Evolutionary conservation across 1,284 basidiomycete species (phyloP).

Genomic region (Ustilago trichophora): DNA sequence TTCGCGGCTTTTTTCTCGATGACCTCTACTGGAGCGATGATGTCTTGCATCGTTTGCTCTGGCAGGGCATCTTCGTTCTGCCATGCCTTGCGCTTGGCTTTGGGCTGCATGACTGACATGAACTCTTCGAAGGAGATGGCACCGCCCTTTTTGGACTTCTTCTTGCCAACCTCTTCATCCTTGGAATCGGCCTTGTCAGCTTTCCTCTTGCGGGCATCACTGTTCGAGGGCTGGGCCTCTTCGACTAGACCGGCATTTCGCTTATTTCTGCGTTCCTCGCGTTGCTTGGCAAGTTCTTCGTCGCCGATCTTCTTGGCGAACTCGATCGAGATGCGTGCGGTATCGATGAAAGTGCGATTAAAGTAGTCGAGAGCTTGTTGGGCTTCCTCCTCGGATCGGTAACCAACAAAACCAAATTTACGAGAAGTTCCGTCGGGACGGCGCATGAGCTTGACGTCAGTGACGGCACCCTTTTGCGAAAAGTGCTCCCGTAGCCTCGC

Average conservation of each 20-base stretch:
- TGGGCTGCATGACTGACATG: slow-evolving; percentile 62
- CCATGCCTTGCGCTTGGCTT: slow-evolving; percentile 61
- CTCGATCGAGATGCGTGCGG: slow-evolving; percentile 77
- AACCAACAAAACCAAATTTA: slow-evolving; percentile 92
- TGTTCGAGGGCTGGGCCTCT: slow-evolving; percentile 4
- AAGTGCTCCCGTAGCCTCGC: slow-evolving; percentile 78
- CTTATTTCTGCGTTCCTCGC: slow-evolving; percentile 30
- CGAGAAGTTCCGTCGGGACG: slow-evolving; percentile 82
- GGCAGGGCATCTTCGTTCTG: slow-evolving; percentile 57
- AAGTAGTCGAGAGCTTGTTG: slow-evolving; percentile 82
- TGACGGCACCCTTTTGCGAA: slow-evolving; percentile 71
- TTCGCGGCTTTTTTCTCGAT: slow-evolving; percentile 36
- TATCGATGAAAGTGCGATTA: slow-evolving; percentile 75
- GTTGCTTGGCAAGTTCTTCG: slow-evolving; percentile 39
- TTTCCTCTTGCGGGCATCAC: slow-evolving; percentile 21
- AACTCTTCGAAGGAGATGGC: slow-evolving; percentile 63
- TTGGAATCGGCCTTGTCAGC: slow-evolving; percentile 5
- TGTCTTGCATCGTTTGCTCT: slow-evolving; percentile 33
- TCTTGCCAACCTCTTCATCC: slow-evolving; percentile 13
- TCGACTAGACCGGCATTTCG: slow-evolving; percentile 17
- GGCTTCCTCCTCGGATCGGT: slow-evolving; percentile 82
- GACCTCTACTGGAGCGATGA: slow-evolving; percentile 13
- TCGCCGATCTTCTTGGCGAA: slow-evolving; percentile 73
- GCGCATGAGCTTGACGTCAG: slow-evolving; percentile 84
- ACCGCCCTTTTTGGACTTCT: slow-evolving; percentile 27